Evolutionary conservation across 148 eudicot genomes (phyloP), one percentile per base, ranked within the genome.

Genomic region (Fagopyrum tataricum): DNA sequence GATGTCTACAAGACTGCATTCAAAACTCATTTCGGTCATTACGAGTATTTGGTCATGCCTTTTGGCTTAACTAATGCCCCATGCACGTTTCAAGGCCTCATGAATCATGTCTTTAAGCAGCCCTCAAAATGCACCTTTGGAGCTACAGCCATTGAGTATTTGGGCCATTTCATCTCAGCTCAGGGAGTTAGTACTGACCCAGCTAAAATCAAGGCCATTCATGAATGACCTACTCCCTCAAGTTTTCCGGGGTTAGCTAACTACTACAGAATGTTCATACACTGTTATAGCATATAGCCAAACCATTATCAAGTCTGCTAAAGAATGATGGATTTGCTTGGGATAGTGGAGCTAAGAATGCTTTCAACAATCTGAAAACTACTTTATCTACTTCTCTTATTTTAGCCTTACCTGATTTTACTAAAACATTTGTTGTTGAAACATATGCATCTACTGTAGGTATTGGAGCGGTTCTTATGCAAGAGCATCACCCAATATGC

Each of bases 1-100:
- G 77, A 71, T 21, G 37, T 68, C 5, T 44, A 10, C 1, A 74
- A 70, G 44, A 78, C 62, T 0, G 69, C 73, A 4, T 73, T 71
- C 12, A 71, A 47, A 31, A 71, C 56, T 12, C 56, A 71, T 44
- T 17, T 2, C 9, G 73, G 26, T 1, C 68, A 52, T 6, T 78
- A 78, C 24, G 76, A 73, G 18, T 78, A 47, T 24, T 51, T 24
- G 21, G 80, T 78, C 15, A 53, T 78, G 80, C 58, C 80, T 0
- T 78, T 78, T 53, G 74, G 71, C 3, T 51, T 79, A 15, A 79
- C 78, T 2, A 78, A n/a, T n/a, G 75, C 78, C 0, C 81, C 78
- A 0, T 56, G 72, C 1, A 79, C 75, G 0, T 79, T 79, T 48
- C 72, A 66, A 5, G 42, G 53, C 11, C 24, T 74, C 4, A 78